A percentile compares a stretch with the other conserved stretches of the same genome.
Conservation (phyloP, 805 yeast species). For the Diddensiella caesifluorescens region DNA sequence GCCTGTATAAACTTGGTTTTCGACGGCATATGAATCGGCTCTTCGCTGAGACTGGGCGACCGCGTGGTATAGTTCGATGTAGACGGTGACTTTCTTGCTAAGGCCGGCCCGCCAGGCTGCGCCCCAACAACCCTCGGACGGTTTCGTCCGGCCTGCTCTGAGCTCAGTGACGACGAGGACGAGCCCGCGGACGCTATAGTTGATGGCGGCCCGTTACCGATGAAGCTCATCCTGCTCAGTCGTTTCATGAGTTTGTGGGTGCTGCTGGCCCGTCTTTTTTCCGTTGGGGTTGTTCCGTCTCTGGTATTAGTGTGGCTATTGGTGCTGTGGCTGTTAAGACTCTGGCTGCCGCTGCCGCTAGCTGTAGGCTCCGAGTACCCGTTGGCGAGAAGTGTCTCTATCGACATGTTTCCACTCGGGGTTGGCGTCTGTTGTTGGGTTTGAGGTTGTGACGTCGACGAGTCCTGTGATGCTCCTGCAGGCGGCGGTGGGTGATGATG, state of each 20-base stretch:
- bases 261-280: slow-evolving; percentile 1
- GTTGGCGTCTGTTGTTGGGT: slow-evolving; percentile 6
- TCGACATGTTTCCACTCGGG: slow-evolving; percentile 19
- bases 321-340: not conserved
- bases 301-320: not conserved
- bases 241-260: slow-evolving; percentile 1
- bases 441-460: not conserved
- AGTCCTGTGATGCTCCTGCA: not conserved
- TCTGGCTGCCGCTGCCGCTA: not conserved
- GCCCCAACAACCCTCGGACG: no score
- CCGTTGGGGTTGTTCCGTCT: not conserved
- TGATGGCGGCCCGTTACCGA: no score
- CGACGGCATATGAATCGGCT: no score
- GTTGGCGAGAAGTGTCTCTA: slow-evolving; percentile 15
- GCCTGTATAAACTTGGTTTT: no score
- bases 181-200: not conserved
- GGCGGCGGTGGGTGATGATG: slow-evolving; percentile 1
- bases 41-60: no score
- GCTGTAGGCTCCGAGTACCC: not conserved
- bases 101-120: no score
- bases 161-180: not conserved
- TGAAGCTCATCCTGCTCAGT: not conserved
- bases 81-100: no score
- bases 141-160: no score
- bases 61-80: no score